Conservation (phyloP, 805 yeast genomes). For the Lachancea thermotolerans region DNA sequence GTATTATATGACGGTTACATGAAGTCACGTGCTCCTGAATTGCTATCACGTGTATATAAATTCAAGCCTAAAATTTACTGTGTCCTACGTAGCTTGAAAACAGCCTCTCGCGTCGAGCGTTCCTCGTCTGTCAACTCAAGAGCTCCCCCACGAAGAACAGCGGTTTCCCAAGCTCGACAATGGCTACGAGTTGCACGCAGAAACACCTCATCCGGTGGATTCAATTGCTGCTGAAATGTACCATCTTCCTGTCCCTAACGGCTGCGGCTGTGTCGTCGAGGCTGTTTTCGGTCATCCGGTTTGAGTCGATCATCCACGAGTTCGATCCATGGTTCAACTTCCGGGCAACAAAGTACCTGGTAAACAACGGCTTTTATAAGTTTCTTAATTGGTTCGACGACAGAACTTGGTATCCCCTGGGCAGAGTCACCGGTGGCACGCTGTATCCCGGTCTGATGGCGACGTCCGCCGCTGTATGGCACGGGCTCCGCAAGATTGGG, state of each 20-base stretch:
- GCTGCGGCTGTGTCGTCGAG: constrained; percentile 91
- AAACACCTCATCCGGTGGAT: constrained; percentile 11
- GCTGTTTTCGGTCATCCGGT: constrained; percentile 90
- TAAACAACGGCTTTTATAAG: constrained; percentile 75
- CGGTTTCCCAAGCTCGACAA: neutral
- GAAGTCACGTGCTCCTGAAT: no score
- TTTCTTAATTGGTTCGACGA: constrained; percentile 98
- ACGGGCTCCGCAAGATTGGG: constrained; percentile 52
- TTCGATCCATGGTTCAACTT: constrained; percentile 96
- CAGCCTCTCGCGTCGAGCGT: no score
- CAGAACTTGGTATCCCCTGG: constrained; percentile 98
- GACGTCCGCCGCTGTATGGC: constrained; percentile 88
- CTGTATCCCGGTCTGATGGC: constrained; percentile 98
- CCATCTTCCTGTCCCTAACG: constrained; percentile 69
- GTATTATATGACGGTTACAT: no score
- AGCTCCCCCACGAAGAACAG: neutral
- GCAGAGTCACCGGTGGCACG: constrained; percentile 98
- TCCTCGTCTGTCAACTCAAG: no score
- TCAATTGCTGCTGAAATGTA: constrained; percentile 41
- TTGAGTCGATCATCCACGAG: constrained; percentile 95
- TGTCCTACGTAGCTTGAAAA: no score
- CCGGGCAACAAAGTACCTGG: constrained; percentile 91
- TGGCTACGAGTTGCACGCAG: constrained; percentile 6
- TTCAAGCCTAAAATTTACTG: no score
- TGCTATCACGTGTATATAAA: no score